Percentiles rank a stretch among this genome's conserved stretches.
Evolutionary conservation across 2,329 filamentous ascomycete genomes (phyloP).

Genomic region (Aspergillus neoniger): DNA sequence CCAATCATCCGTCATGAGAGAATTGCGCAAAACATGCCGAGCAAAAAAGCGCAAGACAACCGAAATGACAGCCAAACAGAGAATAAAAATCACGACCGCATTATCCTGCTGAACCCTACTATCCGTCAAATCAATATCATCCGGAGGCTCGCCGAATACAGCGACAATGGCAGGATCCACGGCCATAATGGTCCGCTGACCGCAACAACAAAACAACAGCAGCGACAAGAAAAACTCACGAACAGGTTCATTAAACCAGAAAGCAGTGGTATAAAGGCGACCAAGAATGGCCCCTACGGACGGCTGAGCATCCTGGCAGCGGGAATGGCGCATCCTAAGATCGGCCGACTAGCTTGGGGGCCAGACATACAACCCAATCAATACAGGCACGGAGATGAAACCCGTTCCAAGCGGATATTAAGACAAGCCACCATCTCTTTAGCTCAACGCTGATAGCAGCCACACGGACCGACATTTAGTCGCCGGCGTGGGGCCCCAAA

Average conservation of each 20-base stretch:
- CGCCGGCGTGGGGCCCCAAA: neutral
- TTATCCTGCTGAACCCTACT: slow-evolving; percentile 12
- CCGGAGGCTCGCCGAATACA: slow-evolving; percentile 16
- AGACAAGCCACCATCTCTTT: neutral
- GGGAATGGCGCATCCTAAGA: too few relatives aligned
- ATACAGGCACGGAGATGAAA: too few relatives aligned
- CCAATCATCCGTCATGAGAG: slow-evolving; percentile 19
- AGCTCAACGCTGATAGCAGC: neutral
- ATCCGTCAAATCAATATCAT: slow-evolving; percentile 12
- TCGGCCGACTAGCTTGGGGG: too few relatives aligned
- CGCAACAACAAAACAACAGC: neutral
- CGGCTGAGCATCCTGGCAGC: too few relatives aligned
- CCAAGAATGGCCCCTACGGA: too few relatives aligned
- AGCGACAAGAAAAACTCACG: neutral
- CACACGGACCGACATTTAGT: neutral
- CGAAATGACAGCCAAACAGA: slow-evolving; percentile 8
- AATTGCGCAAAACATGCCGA: slow-evolving; percentile 8
- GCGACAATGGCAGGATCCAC: slow-evolving; percentile 17
- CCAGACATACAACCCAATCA: too few relatives aligned
- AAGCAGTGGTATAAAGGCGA: too few relatives aligned
- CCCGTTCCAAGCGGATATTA: too few relatives aligned
- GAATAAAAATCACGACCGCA: slow-evolving; percentile 14
- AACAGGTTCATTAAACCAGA: neutral
- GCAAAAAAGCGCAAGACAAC: slow-evolving; percentile 19
- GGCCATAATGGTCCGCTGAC: slow-evolving; percentile 2